Base-by-base conservation (phyloP, 2,329 filamentous ascomycete genomes). In the Kalaharituber pfeilii region DNA sequence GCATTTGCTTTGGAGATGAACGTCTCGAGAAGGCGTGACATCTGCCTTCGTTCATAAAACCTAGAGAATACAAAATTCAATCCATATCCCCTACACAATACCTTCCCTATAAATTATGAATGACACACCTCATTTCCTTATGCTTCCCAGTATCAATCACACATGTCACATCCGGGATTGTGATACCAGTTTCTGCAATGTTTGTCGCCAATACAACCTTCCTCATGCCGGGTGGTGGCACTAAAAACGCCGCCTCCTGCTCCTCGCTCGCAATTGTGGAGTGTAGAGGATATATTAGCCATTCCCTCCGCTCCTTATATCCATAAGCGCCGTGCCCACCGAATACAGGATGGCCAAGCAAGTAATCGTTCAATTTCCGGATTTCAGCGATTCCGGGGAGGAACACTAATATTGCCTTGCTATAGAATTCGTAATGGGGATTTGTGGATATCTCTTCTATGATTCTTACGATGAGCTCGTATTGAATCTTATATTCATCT, bases 181-280 rank as follows among this genome's bases (percentile, higher is more conserved):
- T 98, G 65, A 98, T 94, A 71, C 91, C 91, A 0, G 91, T 98
- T 68, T 98, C 91, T 3, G 91, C 91, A 67, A 98, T 98, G 65
- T 98, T 98, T 13, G 91, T 98, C 1, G 91, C 88, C 53, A 98
- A 76, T 1, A 98, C 89, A 59, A 98, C 91, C 70, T 98, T 98
- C 59, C 88, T 78, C 54, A 80, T 74, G 0, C 89, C 89, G 2
- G 74, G 75, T 1, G 88, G 86, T 5, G 91, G 91, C 0, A 94
- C 70, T 5, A 86, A 72, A 66, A 98, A 98, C 0, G 91, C 91
- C 29, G 84, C 81, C 68, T 98, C 89, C 66, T 98, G 91, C 57
- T 98, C 91, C 64, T 96, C 89, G 49, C 84, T 95, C 9, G 89
- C 87, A 62, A 98, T 95, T 0, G 84, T 86, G 0, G 91, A 96